Conservation (phyloP, 2,329 filamentous ascomycete genomes). For the Colletotrichum sp. region DNA sequence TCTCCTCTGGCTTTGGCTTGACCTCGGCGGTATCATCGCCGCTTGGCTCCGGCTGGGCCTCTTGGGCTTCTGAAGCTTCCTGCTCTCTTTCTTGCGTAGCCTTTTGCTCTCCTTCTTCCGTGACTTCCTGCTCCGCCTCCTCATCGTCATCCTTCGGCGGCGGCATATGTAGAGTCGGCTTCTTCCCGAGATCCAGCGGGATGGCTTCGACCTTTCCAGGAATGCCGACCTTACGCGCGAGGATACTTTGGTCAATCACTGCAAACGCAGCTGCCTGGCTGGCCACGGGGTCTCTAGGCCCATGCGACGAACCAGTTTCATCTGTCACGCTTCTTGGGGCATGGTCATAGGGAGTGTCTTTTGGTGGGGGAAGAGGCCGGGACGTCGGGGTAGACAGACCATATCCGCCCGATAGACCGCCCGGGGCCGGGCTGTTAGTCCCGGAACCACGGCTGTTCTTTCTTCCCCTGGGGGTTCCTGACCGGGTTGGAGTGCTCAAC, state of each 20-base stretch:
- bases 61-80: conserved; percentile 15
- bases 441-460: conserved; percentile 46
- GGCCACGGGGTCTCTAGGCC: conserved; percentile 35
- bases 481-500: conserved; percentile 57
- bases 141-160: conserved; percentile 26
- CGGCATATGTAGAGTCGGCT: conserved; percentile 18
- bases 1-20: conserved; percentile 27
- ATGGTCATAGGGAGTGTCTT: conserved; percentile 47
- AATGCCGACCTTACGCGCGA: conserved; percentile 59
- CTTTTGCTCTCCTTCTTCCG: conserved; percentile 22
- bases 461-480: conserved; percentile 54
- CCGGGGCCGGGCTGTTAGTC: conserved; percentile 35
- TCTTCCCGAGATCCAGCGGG: conserved; percentile 49
- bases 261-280: conserved; percentile 66
- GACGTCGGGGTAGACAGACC: conserved; percentile 35
- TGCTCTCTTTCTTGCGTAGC: conserved; percentile 22
- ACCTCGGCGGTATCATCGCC: conserved; percentile 25
- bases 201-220: conserved; percentile 51
- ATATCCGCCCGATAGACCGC: conserved; percentile 28
- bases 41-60: conserved; percentile 18
- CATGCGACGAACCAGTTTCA: conserved; percentile 1
- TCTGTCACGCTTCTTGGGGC: conserved; percentile 34
- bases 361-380: conserved; percentile 43
- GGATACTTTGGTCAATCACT: conserved; percentile 68
- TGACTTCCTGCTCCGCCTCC: conserved; percentile 30